A percentile compares a stretch with the other conserved stretches of the same genome.
phyloP scores from a whole-genome alignment of 768 basidiomycete genomes.

The Porphyrellus cyaneotinctus region DNA sequence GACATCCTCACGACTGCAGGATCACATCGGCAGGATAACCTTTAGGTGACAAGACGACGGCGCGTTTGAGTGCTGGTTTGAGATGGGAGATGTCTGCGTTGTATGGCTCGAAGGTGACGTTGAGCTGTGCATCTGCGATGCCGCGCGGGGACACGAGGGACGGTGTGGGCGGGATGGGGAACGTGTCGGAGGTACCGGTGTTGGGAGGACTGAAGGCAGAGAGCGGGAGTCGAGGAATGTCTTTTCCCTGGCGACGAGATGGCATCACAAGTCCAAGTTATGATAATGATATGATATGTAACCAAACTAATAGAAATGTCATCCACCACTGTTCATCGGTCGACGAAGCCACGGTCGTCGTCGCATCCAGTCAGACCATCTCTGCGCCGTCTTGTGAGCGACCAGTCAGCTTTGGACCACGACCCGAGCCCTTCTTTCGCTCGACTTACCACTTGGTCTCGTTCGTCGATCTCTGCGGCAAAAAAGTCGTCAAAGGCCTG shows the following conservation, averaged over 20 bases:
- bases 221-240: constrained; percentile 66
- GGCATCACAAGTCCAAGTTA: constrained; percentile 4
- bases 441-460: constrained; percentile 23
- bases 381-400: constrained; percentile 20
- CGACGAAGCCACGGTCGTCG: constrained; percentile 25
- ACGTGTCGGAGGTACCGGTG: constrained; percentile 60
- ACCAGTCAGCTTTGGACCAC: constrained; percentile 8
- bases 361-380: constrained; percentile 30
- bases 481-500: constrained; percentile 58
- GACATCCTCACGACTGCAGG: constrained; percentile 36
- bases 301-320: neutral
- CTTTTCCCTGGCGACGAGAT: constrained; percentile 59
- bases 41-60: constrained; percentile 55
- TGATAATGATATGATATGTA: constrained; percentile 4
- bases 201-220: constrained; percentile 75
- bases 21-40: constrained; percentile 35
- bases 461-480: constrained; percentile 38
- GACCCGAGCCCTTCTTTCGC: neutral
- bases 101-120: constrained; percentile 31
- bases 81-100: constrained; percentile 39
- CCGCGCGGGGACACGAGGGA: constrained; percentile 57
- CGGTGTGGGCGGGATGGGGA: constrained; percentile 67
- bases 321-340: constrained; percentile 5
- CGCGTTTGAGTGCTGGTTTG: constrained; percentile 45
- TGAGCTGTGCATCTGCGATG: constrained; percentile 68